Conservation (phyloP, 176 grass and related monocot genomes). For the Aegilops umbellulata region DNA sequence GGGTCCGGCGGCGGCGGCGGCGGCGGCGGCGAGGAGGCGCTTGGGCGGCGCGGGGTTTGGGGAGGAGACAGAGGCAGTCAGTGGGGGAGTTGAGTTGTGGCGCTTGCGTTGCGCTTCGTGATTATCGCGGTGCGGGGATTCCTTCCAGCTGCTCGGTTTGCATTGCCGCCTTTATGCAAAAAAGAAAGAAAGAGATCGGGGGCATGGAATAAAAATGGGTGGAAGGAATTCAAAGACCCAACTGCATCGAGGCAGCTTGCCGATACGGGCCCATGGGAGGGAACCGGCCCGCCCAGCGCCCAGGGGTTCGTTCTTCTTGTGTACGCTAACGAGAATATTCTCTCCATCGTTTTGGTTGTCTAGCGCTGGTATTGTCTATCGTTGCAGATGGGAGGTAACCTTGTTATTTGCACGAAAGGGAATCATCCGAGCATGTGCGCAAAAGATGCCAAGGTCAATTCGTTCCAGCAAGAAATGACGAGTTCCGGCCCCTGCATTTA, state of each 20-base stretch:
- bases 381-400: neutral
- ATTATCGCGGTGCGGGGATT: constrained; percentile 26
- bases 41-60: neutral
- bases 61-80: neutral
- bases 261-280: neutral
- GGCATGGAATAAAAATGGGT: constrained; percentile 14
- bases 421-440: neutral
- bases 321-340: neutral
- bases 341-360: neutral
- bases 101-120: neutral
- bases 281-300: neutral
- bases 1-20: constrained; percentile 15
- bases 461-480: neutral
- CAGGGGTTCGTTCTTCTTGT: neutral
- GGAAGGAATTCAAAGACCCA: constrained; percentile 5
- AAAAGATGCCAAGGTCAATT: neutral
- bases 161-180: neutral
- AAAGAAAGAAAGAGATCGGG: neutral
- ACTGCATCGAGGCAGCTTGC: neutral
- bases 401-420: neutral
- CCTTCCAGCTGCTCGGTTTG: constrained; percentile 16
- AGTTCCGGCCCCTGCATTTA: neutral
- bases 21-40: neutral
- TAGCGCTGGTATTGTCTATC: neutral
- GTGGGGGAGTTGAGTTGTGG: neutral